Evolutionary conservation across 495 filamentous ascomycete genomes (phyloP), one percentile per base, ranked within the genome.

Genomic region (Cenococcum geophilum): DNA sequence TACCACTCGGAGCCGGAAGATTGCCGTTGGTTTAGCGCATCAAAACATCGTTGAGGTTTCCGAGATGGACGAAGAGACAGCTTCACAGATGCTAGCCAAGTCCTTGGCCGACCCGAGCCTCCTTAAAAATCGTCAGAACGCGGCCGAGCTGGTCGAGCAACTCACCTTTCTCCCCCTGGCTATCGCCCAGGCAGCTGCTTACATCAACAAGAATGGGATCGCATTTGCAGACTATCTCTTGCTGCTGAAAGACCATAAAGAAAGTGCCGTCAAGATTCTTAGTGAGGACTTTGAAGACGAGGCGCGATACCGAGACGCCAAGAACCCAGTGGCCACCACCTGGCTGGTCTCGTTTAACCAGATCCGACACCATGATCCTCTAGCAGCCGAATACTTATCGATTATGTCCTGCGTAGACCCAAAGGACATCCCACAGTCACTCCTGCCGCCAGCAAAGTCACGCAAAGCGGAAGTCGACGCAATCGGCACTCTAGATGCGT

Each of bases 361-460:
- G 58, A 59, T 68, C 18, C 37, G 43, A 1, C n/a, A 68, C 20
- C 37, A 51, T 11, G 27, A 65, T 59, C 11, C 23, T 1, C 1
- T 49, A 14, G 63, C 62, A 50, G 65, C 65, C 18, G 55, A 68
- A n/a, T 51, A 66, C 32, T 58, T 68, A 12, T 59, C 32, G 4
- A 61, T 58, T 42, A 68, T 68, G 20, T 65, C 65, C 2, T 61
- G 53, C 25, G 54, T 65, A 0, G 63, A 65, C 52, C 60, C 67
- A 55, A 72, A 72, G 60, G 66, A 65, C 56, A 74, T 68, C 43
- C 65, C 65, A 42, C 21, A 25, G 1, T 68, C 65, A 14, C 56
- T 68, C 21, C 51, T 68, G 10, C 48, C 48, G 1, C 48, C n/a
- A 10, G 22, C n/a, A 11, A 3, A 3, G 12, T 22, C 48, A 18